phyloP scores from a whole-genome alignment of 2,329 filamentous ascomycete genomes.

The Aspergillus pseudoviridinutans region DNA sequence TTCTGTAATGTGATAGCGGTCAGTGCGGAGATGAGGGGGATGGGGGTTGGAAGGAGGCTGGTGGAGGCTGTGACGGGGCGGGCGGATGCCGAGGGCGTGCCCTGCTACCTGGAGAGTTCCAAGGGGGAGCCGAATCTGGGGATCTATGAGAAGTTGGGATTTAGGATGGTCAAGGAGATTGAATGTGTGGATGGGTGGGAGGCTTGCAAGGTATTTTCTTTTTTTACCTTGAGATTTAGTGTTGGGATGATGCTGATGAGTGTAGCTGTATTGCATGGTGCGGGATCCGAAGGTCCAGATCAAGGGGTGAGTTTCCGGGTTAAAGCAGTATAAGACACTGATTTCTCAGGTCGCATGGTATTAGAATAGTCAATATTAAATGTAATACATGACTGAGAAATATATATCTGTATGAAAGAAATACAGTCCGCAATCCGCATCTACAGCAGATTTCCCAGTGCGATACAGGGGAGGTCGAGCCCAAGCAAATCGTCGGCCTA shows the following conservation, averaged over 20 bases:
- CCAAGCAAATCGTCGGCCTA: slow-evolving; percentile 30
- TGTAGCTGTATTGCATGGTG: slow-evolving; percentile 22
- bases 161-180: slow-evolving; percentile 61
- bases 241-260: slow-evolving; percentile 1
- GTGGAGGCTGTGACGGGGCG: slow-evolving; percentile 60
- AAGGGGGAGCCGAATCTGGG: slow-evolving; percentile 64
- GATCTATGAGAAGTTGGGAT: slow-evolving; percentile 69
- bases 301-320: slow-evolving; percentile 4
- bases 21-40: slow-evolving; percentile 60
- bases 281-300: slow-evolving; percentile 13
- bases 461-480: slow-evolving; percentile 25
- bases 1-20: slow-evolving; percentile 75
- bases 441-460: too few relatives aligned
- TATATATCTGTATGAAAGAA: too few relatives aligned
- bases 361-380: too few relatives aligned
- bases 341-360: too few relatives aligned
- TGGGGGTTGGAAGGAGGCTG: slow-evolving; percentile 61
- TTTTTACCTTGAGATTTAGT: background rate
- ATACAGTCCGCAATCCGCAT: too few relatives aligned
- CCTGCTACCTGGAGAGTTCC: slow-evolving; percentile 69
- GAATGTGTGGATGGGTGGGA: slow-evolving; percentile 61
- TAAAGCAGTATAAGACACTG: too few relatives aligned
- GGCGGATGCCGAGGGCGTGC: slow-evolving; percentile 61
- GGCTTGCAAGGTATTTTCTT: slow-evolving; percentile 44
- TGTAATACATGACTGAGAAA: too few relatives aligned